Percentiles rank a stretch among this genome's conserved stretches.
phyloP scores from a whole-genome alignment of 148 eudicot species.

The Vaccinium myrtillus region DNA sequence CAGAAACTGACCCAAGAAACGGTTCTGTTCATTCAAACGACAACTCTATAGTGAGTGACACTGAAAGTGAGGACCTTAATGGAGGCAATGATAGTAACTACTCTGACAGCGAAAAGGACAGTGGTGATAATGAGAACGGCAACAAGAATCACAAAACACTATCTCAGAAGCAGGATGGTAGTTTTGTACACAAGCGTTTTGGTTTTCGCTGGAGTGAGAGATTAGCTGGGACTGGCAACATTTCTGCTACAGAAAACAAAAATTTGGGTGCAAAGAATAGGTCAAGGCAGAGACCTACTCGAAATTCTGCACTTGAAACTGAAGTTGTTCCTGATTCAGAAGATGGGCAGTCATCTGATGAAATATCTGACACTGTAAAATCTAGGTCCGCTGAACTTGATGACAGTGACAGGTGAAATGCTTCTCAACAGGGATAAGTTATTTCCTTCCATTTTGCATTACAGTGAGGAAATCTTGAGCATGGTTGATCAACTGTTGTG shows the following conservation, averaged over 20 bases:
- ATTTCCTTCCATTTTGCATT: slow-evolving; percentile 28
- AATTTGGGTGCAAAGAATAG: slow-evolving; percentile 53
- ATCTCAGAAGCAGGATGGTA: slow-evolving; percentile 19
- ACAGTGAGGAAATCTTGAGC: slow-evolving; percentile 7
- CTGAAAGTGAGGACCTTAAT: slow-evolving; percentile 27
- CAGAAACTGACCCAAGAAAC: slow-evolving; percentile 22
- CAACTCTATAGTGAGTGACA: slow-evolving; percentile 25
- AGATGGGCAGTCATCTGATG: slow-evolving; percentile 37
- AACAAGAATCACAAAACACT: slow-evolving; percentile 20
- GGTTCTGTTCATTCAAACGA: slow-evolving; percentile 13
- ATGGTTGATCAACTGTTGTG: neutral
- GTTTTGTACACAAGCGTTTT: slow-evolving; percentile 15
- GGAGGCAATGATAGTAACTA: slow-evolving; percentile 25
- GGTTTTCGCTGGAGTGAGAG: slow-evolving; percentile 34
- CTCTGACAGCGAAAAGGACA: slow-evolving; percentile 17
- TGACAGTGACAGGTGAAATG: slow-evolving; percentile 28
- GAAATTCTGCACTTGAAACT: slow-evolving; percentile 50
- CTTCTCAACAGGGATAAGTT: neutral
- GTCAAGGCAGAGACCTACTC: slow-evolving; percentile 59
- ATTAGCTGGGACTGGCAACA: slow-evolving; percentile 35
- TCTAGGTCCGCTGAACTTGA: slow-evolving; percentile 34
- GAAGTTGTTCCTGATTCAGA: slow-evolving; percentile 56
- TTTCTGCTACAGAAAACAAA: slow-evolving; percentile 25
- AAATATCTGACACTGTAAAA: slow-evolving; percentile 16
- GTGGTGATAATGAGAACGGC: slow-evolving; percentile 18